Percentiles rank a stretch among this genome's conserved stretches.
phyloP scores from a whole-genome alignment of 1,284 basidiomycete genomes.

The Apiotrichum akiyoshidainum region DNA sequence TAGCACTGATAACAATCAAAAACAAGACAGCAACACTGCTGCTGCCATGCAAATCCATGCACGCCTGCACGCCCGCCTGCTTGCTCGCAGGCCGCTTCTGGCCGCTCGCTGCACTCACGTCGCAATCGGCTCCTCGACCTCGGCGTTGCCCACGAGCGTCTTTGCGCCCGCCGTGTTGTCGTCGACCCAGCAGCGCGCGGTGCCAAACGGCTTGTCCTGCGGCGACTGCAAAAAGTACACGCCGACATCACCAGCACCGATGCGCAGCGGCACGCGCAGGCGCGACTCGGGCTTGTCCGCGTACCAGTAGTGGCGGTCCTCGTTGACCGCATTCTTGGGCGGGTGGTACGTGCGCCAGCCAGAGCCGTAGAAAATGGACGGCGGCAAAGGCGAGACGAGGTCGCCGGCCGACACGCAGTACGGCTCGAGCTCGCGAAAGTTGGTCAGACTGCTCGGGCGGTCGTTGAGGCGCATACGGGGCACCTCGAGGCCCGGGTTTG shows the following conservation, averaged over 20 bases:
- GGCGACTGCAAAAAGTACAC: conserved; percentile 51
- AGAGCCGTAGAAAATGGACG: conserved; percentile 79
- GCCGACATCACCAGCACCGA: conserved; percentile 51
- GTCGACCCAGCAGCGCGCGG: conserved; percentile 52
- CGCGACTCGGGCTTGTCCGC: conserved; percentile 53
- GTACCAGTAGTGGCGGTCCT: conserved; percentile 79
- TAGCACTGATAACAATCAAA: conserved; percentile 18
- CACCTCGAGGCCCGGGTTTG: conserved; percentile 55
- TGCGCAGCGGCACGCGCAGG: conserved; percentile 45
- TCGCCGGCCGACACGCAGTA: conserved; percentile 91
- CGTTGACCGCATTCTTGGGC: conserved; percentile 52
- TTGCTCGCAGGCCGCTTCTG: no score
- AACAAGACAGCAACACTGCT: not conserved
- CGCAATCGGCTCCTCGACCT: conserved; percentile 30
- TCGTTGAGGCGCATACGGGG: conserved; percentile 72
- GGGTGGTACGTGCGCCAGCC: conserved; percentile 82
- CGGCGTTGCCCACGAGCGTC: conserved; percentile 48
- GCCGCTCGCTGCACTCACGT: conserved; percentile 23
- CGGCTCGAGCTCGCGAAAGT: conserved; percentile 80
- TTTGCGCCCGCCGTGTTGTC: conserved; percentile 51
- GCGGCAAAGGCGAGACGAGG: conserved; percentile 86
- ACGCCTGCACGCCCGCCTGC: no score
- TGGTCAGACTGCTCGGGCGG: conserved; percentile 59
- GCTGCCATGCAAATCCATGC: no score
- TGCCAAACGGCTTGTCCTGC: conserved; percentile 46